These are phyloP conservation scores for Erythrophleum ivorense DNA, from an alignment of 331 rosid genomes.

Conservation along the genomic window DNA sequence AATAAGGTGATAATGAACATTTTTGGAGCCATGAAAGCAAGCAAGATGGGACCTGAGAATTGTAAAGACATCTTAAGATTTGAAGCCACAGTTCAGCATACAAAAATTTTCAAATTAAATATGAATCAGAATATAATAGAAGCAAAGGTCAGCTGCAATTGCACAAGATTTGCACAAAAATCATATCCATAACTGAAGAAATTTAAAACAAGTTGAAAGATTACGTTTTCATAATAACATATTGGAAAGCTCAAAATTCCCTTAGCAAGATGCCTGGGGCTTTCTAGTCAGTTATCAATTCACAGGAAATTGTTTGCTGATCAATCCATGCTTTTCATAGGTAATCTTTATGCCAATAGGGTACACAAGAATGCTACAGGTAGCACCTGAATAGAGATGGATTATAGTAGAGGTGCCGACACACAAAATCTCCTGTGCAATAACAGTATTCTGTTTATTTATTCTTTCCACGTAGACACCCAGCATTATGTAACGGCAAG, in stretches of 20 bases:
- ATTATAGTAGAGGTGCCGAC: not conserved
- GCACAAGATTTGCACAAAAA: not conserved
- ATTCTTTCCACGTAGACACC: not conserved
- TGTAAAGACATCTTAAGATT: not conserved
- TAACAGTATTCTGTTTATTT: not conserved
- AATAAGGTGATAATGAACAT: conserved; percentile 17
- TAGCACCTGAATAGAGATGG: not conserved
- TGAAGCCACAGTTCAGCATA: conserved; percentile 1
- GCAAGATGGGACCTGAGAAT: conserved; percentile 13
- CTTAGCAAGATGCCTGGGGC: not conserved
- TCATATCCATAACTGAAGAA: not conserved
- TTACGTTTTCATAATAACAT: too few relatives aligned
- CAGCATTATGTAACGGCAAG: not conserved
- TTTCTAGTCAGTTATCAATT: not conserved
- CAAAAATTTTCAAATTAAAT: not conserved
- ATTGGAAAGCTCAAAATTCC: too few relatives aligned
- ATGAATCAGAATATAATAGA: not conserved
- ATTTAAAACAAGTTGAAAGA: too few relatives aligned
- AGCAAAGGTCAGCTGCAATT: not conserved
- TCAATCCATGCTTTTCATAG: not conserved
- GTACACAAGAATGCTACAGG: not conserved
- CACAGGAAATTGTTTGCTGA: not conserved
- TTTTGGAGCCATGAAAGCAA: conserved; percentile 16
- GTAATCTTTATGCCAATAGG: not conserved
- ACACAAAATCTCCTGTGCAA: not conserved